Conservation (phyloP, 441 rosid species). For the Breynia disticha region DNA sequence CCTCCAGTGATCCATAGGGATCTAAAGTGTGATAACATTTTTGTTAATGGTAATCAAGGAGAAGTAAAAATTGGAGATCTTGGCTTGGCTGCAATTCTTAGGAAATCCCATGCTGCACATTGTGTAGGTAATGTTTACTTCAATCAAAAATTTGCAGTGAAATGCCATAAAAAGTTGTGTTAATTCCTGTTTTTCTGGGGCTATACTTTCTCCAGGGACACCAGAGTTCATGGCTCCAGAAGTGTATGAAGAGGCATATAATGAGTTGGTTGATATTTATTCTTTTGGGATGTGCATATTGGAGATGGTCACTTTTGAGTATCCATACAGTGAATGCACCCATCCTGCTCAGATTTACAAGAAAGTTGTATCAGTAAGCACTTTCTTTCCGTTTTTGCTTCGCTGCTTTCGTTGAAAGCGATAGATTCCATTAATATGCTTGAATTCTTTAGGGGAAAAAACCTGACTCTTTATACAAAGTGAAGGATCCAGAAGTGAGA, state of each 20-base stretch:
- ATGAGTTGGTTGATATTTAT: slow-evolving; percentile 87
- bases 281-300: slow-evolving; percentile 94
- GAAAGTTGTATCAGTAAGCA: slow-evolving; percentile 88
- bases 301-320: slow-evolving; percentile 93
- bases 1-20: slow-evolving; percentile 97
- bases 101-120: slow-evolving; percentile 73
- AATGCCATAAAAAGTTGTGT: neutral
- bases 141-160: neutral
- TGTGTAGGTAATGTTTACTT: slow-evolving; percentile 66
- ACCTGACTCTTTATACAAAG: slow-evolving; percentile 77
- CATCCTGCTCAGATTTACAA: slow-evolving; percentile 95
- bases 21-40: slow-evolving; percentile 96
- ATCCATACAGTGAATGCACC: slow-evolving; percentile 86
- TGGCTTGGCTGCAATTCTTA: slow-evolving; percentile 82
- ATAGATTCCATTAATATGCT: slow-evolving; percentile 10
- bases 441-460: slow-evolving; percentile 62
- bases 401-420: neutral
- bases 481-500: slow-evolving; percentile 66
- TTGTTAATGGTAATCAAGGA: slow-evolving; percentile 92
- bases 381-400: slow-evolving; percentile 1
- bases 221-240: slow-evolving; percentile 99
- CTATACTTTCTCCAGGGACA: slow-evolving; percentile 48
- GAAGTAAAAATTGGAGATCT: slow-evolving; percentile 98
- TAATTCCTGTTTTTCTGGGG: slow-evolving; percentile 1
- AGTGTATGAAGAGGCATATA: slow-evolving; percentile 84